Conservation (phyloP, 805 yeast genomes). For the Candida pseudoglaebosa region DNA sequence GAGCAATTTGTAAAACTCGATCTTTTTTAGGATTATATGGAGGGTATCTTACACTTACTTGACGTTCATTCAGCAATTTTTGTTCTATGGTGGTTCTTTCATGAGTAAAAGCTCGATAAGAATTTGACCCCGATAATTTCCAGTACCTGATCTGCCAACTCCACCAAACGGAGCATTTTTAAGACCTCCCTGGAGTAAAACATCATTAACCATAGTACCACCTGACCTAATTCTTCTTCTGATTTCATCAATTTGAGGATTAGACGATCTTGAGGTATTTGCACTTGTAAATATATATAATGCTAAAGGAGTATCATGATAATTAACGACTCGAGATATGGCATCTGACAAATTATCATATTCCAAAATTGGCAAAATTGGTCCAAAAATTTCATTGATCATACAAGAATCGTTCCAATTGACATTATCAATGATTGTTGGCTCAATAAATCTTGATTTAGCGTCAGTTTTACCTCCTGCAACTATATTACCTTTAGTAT, state of each 20-base stretch:
- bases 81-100: conserved; percentile 63
- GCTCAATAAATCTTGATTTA: conserved; percentile 52
- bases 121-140: conserved; percentile 71
- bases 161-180: conserved; percentile 86
- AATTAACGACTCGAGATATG: conserved; percentile 37
- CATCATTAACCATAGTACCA: conserved; percentile 65
- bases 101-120: conserved; percentile 63
- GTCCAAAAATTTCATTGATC: conserved; percentile 80
- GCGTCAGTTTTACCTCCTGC: conserved; percentile 43
- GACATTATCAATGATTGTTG: conserved; percentile 68
- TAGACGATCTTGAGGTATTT: conserved; percentile 43
- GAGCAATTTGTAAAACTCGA: conserved; percentile 20
- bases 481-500: conserved; percentile 51
- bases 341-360: conserved; percentile 45
- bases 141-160: conserved; percentile 78
- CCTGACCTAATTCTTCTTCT: conserved; percentile 64
- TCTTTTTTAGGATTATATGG: conserved; percentile 47
- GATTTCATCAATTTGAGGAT: conserved; percentile 41
- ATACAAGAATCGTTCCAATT: conserved; percentile 64
- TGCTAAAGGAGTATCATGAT: conserved; percentile 79
- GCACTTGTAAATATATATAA: conserved; percentile 59
- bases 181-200: conserved; percentile 66
- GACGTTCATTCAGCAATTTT: conserved; percentile 59
- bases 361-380: conserved; percentile 70
- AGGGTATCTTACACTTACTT: conserved; percentile 59